Base-by-base conservation (phyloP, 345 rosid species). In the Odontarrhena argentea region DNA sequence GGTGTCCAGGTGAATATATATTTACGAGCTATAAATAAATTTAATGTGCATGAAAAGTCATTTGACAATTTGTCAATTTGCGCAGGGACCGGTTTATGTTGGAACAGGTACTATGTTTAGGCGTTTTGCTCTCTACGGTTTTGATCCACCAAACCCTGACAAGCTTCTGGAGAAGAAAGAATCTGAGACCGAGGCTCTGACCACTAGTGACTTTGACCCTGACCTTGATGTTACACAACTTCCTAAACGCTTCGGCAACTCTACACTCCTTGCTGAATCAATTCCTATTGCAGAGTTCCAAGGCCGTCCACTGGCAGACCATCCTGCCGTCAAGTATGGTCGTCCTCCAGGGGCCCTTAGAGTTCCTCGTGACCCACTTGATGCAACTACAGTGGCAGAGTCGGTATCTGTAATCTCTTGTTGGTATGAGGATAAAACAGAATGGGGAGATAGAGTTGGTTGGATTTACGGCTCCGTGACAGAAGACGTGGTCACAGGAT, bases 391-490 rank as follows among this genome's bases (percentile, higher is more conserved):
- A 0, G 92, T 94, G 0, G 99, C 96, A 11, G 97, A 94, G 74
- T 83, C 95, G 2, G 93, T 94, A 30, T 88, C 99, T 8, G 97
- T 86, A 45, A 94, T 94, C 71, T 88, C 97, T 54, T 91, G 99
- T 71, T 94, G 99, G 99, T 93, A 88, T 43, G 99, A 91, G 77
- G 99, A 94, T 78, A 94, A 91, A 76, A 94, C 99, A 0, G 99
- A 94, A 45, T 91, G 99, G 99, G 97, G 99, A 3, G 96, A 91
- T 10, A 80, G 97, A 34, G 93, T 94, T 0, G 97, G 97, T 12
- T 91, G 99, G 99, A 91, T 94, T 68, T 94, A 94, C 34, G 99
- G 97, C 10, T 94, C 97, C 0, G 96, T 94, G 56, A 94, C 99
- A 3, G 99, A 94, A 67, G 99, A 94, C 32, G 99, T 94, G 63